phyloP scores from a whole-genome alignment of 2,329 filamentous ascomycete species.

The Cladosporium phlei region DNA sequence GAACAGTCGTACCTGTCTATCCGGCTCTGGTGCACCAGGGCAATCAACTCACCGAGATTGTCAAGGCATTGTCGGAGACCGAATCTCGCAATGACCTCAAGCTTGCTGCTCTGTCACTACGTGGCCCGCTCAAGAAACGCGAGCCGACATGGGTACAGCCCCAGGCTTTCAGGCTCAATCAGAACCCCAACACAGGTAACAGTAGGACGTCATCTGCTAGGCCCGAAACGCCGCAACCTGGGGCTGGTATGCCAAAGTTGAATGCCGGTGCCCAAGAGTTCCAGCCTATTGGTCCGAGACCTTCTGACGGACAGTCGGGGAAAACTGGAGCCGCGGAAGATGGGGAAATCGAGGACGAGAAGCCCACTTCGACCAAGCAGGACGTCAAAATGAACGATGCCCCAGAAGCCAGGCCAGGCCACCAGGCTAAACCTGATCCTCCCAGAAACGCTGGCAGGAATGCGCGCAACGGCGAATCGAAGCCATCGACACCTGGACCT shows the following conservation, averaged over 20 bases:
- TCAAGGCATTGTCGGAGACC: conserved; percentile 57
- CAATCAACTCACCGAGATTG: conserved; percentile 59
- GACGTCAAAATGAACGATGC: conserved; percentile 25
- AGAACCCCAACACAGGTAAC: conserved; percentile 23
- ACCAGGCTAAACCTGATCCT: neutral
- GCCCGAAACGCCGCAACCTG: conserved; percentile 39
- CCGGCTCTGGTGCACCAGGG: conserved; percentile 89
- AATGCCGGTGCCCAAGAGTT: conserved; percentile 60
- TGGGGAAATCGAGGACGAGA: conserved; percentile 65
- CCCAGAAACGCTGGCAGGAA: neutral
- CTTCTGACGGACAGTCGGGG: conserved; percentile 41
- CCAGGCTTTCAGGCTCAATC: conserved; percentile 57
- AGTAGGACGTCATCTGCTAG: conserved; percentile 28
- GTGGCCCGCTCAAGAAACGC: conserved; percentile 64
- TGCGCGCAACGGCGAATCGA: conserved; percentile 15
- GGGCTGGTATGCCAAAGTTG: conserved; percentile 39
- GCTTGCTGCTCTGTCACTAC: conserved; percentile 65
- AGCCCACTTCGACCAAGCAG: conserved; percentile 26
- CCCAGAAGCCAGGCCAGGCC: neutral
- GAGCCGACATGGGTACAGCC: conserved; percentile 68
- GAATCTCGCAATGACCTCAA: conserved; percentile 68
- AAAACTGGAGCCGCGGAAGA: conserved; percentile 51
- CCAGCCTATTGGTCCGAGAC: conserved; percentile 43
- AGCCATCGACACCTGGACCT: conserved; percentile 22
- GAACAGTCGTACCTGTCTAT: conserved; percentile 74